Evolutionary conservation across 257 asterid genomes (phyloP).

Genomic region (Solanum clarkiae): DNA sequence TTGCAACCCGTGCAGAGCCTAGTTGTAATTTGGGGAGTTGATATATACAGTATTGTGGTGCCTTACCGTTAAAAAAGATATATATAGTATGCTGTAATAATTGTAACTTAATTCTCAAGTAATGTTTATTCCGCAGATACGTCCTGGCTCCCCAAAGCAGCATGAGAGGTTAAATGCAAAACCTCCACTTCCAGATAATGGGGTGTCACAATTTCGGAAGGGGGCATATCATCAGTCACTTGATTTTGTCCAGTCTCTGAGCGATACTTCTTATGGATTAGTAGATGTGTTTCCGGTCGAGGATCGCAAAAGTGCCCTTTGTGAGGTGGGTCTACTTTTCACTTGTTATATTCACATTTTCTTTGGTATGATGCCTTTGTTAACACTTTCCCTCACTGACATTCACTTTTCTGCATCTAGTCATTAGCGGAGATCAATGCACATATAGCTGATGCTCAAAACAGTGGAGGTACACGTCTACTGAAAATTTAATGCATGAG

Average conservation of each 20-base stretch:
- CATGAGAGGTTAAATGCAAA: slow-evolving; percentile 51
- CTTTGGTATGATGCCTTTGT: neutral
- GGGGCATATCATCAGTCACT: slow-evolving; percentile 95
- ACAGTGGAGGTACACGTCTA: slow-evolving; percentile 65
- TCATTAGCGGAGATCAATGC: slow-evolving; percentile 75
- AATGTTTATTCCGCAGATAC: slow-evolving; percentile 39
- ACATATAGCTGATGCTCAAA: slow-evolving; percentile 59
- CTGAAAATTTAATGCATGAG: neutral
- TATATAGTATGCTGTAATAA: neutral
- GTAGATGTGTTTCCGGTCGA: slow-evolving; percentile 94
- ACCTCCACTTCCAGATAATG: slow-evolving; percentile 86
- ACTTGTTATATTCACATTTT: neutral
- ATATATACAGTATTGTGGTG: neutral
- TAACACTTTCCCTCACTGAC: slow-evolving; percentile 11
- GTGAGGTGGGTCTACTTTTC: slow-evolving; percentile 51
- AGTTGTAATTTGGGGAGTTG: neutral
- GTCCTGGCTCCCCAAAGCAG: slow-evolving; percentile 77
- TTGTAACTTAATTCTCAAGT: neutral
- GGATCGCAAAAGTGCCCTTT: slow-evolving; percentile 85
- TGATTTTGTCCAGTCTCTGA: slow-evolving; percentile 80
- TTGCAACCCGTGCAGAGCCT: neutral
- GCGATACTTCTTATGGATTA: slow-evolving; percentile 90
- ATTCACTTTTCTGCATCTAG: slow-evolving; percentile 34
- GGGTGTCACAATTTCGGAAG: slow-evolving; percentile 71
- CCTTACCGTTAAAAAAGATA: neutral